Evolutionary conservation across 495 filamentous ascomycete species (phyloP).

Genomic region (Aspergillus nanangensis): DNA sequence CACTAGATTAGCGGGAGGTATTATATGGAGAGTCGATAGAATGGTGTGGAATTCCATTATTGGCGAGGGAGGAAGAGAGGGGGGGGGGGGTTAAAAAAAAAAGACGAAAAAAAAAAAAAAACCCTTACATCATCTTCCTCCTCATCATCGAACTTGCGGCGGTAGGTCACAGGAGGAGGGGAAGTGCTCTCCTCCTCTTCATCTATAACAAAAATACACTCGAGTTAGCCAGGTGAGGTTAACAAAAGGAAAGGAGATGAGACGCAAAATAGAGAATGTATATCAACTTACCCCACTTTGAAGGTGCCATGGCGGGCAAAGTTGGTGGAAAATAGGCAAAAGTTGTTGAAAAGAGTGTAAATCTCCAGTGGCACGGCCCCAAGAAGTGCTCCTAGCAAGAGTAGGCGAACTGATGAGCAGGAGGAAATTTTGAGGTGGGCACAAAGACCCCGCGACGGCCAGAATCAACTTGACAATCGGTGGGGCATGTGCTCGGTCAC

Average conservation of each 20-base stretch:
- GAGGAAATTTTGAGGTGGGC: constrained; percentile 7
- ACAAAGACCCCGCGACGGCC: constrained; percentile 6
- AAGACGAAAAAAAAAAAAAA: constrained; percentile 1
- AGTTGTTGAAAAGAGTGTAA: constrained; percentile 3
- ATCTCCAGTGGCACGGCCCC: neutral
- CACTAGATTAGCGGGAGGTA: neutral
- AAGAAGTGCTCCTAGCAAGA: neutral
- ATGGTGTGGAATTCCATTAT: no score
- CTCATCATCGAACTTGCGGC: constrained; percentile 83
- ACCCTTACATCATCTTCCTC: constrained; percentile 80
- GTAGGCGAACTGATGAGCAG: neutral
- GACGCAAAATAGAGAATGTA: no score
- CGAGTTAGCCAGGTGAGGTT: neutral
- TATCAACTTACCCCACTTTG: constrained; percentile 45
- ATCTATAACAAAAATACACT: constrained; percentile 34
- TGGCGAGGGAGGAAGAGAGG: no score
- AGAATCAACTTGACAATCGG: constrained; percentile 7
- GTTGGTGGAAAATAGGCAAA: constrained; percentile 10
- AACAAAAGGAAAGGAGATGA: no score
- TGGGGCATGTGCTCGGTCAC: constrained; percentile 17
- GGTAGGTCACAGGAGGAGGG: constrained; percentile 56
- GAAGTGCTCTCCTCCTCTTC: constrained; percentile 64
- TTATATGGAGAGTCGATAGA: neutral
- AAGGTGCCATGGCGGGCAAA: constrained; percentile 38
- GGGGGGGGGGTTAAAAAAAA: neutral